Evolutionary conservation across 176 grass and related monocot species (phyloP).

Genomic region (Stipa capillata): DNA sequence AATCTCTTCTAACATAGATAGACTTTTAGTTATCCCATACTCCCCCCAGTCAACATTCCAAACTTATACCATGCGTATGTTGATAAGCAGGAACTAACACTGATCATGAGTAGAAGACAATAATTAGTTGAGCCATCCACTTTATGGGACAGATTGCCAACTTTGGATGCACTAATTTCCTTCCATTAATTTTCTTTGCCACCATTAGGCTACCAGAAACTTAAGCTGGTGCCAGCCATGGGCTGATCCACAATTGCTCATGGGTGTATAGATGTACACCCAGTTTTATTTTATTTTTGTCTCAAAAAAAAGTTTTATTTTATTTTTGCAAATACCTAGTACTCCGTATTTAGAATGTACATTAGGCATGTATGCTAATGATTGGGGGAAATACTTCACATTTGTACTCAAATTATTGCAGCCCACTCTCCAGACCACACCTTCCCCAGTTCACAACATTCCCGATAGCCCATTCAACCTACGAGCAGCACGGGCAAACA

Average conservation of each 20-base stretch:
- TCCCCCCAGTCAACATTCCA: neutral
- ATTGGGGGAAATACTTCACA: neutral
- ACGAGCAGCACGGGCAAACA: no score
- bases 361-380: neutral
- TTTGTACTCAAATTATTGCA: neutral
- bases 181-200: conserved; percentile 11
- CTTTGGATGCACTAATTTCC: neutral
- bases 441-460: neutral
- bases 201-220: neutral
- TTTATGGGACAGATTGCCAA: neutral
- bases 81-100: neutral
- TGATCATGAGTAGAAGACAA: neutral
- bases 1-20: neutral
- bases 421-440: neutral
- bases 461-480: neutral
- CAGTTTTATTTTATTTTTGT: neutral
- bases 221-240: neutral
- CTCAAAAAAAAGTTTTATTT: no score
- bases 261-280: neutral
- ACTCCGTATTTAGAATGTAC: neutral
- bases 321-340: neutral
- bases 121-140: neutral
- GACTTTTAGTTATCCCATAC: neutral
- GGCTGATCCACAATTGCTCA: neutral
- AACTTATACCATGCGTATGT: neutral